These are phyloP conservation scores for Colletotrichum incanum DNA, from an alignment of 2,329 filamentous ascomycete species.

Conservation along the genomic window DNA sequence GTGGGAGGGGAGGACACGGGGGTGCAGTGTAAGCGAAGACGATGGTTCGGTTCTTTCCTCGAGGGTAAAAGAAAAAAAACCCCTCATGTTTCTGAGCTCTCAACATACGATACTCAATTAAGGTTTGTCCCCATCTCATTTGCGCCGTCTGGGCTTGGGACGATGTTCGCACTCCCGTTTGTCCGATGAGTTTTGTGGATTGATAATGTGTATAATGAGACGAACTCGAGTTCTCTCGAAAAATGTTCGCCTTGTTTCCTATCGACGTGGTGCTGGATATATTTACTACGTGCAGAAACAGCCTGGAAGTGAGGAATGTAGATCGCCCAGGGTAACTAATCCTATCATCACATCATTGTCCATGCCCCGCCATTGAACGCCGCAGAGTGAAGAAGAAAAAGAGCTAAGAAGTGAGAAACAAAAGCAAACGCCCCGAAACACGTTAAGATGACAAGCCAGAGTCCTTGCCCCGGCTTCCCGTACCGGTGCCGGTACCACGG, in stretches of 20 bases:
- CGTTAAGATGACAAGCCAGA: slow-evolving; percentile 42
- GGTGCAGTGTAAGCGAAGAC: not conserved
- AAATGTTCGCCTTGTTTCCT: slow-evolving; percentile 29
- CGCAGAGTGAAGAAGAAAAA: not conserved
- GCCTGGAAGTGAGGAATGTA: slow-evolving; percentile 37
- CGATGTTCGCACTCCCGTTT: not conserved
- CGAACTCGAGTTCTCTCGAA: not conserved
- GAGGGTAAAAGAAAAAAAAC: not conserved
- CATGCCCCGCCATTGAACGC: slow-evolving; percentile 30
- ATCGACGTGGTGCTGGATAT: slow-evolving; percentile 19
- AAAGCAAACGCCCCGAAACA: slow-evolving; percentile 12
- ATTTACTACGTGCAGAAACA: not conserved
- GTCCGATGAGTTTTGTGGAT: not conserved
- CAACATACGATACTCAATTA: slow-evolving; percentile 4
- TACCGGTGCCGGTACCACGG: slow-evolving; percentile 41
- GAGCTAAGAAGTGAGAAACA: not conserved
- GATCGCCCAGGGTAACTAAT: slow-evolving; percentile 30
- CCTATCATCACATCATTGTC: slow-evolving; percentile 41
- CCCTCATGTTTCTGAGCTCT: not conserved
- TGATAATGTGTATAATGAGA: not conserved
- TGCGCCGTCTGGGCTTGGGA: not conserved
- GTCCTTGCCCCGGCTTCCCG: slow-evolving; percentile 40
- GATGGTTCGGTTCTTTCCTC: not conserved
- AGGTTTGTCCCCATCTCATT: not conserved
- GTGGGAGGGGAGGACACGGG: not conserved